Percentiles rank a stretch among this genome's conserved stretches.
These are phyloP conservation scores for Fusarium decemcellulare DNA, from an alignment of 2,329 filamentous ascomycete genomes.

Conservation along the genomic window DNA sequence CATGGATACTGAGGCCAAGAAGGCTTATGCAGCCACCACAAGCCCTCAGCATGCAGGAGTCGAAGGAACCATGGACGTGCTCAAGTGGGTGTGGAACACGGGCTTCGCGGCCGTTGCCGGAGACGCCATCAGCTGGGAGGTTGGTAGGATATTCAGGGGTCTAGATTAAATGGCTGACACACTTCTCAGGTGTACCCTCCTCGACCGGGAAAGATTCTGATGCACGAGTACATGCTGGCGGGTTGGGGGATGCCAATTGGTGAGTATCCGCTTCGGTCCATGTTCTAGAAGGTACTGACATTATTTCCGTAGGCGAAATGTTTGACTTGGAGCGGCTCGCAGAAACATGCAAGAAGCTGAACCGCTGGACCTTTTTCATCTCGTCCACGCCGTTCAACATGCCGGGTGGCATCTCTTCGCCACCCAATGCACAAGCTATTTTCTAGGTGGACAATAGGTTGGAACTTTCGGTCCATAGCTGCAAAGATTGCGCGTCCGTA, in stretches of 20 bases:
- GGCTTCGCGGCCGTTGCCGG: constrained; percentile 70
- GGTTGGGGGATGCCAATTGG: constrained; percentile 62
- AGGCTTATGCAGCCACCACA: constrained; percentile 50
- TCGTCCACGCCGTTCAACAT: constrained; percentile 61
- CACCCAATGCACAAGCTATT: constrained; percentile 33
- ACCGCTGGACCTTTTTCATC: constrained; percentile 65
- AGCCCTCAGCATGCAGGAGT: constrained; percentile 58
- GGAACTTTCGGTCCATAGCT: no score
- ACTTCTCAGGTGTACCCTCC: constrained; percentile 42
- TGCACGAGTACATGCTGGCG: constrained; percentile 63
- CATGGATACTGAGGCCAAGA: constrained; percentile 53
- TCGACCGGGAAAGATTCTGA: constrained; percentile 17
- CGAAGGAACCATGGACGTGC: constrained; percentile 61
- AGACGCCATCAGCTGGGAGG: constrained; percentile 68
- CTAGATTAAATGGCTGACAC: not conserved
- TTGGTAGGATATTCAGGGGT: constrained; percentile 46
- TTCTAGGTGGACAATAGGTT: constrained; percentile 18
- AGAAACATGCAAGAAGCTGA: constrained; percentile 66
- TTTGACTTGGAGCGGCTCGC: constrained; percentile 53
- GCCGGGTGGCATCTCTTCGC: constrained; percentile 26
- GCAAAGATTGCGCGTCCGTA: no score
- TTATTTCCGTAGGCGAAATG: constrained; percentile 49
- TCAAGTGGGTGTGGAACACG: constrained; percentile 72
- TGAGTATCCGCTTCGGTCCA: not conserved
- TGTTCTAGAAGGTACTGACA: not conserved